Evolutionary conservation across 2,329 filamentous ascomycete species (phyloP), one percentile per base, ranked within the genome.

Genomic region (Diaporthe sp.): DNA sequence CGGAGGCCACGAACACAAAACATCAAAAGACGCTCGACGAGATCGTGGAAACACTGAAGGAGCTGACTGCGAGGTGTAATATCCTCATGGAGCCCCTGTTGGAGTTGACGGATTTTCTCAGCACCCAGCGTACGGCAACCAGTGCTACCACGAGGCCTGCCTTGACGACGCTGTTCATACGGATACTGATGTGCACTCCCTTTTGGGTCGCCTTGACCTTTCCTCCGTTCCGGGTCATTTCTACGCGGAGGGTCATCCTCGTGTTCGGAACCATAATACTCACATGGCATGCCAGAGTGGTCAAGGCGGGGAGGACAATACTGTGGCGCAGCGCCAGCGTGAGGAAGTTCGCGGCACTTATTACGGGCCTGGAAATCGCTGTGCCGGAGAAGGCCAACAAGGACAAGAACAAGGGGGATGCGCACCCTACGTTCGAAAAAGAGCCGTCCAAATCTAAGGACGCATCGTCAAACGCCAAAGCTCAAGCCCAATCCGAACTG

Each of bases 11-110:
- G 9, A 92, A 90, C 76, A 93, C 92, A 57, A 92, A 93, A 76
- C 94, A 97, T 80, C 95, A 98, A 81, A 98, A 98, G 87, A 98
- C 95, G 70, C 85, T 99, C 71, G 97, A 99, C 83, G 97, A 99
- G 85, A 99, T 99, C 76, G 94, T 99, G 74, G 96, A 98, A 80
- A 98, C 95, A 0, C 86, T 99, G 60, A 95, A 95, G 83, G 92
- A 95, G 78, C 95, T 99, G 79, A 98, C 96, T 0, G 94, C 93
- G 7, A 91, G 97, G 67, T 98, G 97, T 85, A 98, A 98, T 83
- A 93, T 98, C 71, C 87, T 99, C 25, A 89, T 98, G 71, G 96
- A 98, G 80, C 97, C 97, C 3, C 90, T 98, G 73, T 88, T 98
- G 60, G 92, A 94, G 78, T 88, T 98, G 83, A 98, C 96, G 8